phyloP scores from a whole-genome alignment of 441 rosid species.

The Populus hybrid region DNA sequence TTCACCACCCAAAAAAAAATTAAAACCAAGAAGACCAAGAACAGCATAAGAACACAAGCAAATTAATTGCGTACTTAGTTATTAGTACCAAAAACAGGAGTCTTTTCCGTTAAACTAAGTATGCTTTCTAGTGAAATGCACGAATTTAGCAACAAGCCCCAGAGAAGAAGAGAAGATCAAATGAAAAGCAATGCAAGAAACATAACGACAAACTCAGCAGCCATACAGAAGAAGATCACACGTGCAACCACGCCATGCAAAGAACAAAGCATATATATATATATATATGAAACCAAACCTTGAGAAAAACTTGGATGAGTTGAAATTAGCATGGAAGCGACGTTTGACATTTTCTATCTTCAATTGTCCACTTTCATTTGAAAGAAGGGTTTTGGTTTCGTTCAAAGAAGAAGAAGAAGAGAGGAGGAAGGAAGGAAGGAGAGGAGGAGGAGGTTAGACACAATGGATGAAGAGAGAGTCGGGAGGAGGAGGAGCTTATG shows the following conservation, averaged over 20 bases:
- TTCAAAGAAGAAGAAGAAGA: neutral
- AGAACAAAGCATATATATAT: no score
- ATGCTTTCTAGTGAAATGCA: neutral
- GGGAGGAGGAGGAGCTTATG: neutral
- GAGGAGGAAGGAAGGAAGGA: conserved; percentile 8
- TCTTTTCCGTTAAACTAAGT: neutral
- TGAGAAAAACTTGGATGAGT: neutral
- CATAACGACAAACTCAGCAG: neutral
- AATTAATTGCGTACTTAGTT: neutral
- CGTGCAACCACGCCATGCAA: no score
- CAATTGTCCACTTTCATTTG: neutral
- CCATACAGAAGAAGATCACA: neutral
- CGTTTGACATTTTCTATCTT: neutral
- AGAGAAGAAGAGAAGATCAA: neutral
- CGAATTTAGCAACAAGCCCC: neutral
- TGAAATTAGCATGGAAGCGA: neutral
- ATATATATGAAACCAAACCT: neutral
- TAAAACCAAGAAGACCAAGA: neutral
- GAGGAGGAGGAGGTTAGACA: neutral
- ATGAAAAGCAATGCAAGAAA: neutral
- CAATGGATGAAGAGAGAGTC: neutral
- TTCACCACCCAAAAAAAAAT: neutral
- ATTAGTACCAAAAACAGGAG: neutral
- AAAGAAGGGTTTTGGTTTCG: neutral
- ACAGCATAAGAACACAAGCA: neutral